These are phyloP conservation scores for Penicillium roqueforti DNA, from an alignment of 495 filamentous ascomycete species.

Conservation along the genomic window DNA sequence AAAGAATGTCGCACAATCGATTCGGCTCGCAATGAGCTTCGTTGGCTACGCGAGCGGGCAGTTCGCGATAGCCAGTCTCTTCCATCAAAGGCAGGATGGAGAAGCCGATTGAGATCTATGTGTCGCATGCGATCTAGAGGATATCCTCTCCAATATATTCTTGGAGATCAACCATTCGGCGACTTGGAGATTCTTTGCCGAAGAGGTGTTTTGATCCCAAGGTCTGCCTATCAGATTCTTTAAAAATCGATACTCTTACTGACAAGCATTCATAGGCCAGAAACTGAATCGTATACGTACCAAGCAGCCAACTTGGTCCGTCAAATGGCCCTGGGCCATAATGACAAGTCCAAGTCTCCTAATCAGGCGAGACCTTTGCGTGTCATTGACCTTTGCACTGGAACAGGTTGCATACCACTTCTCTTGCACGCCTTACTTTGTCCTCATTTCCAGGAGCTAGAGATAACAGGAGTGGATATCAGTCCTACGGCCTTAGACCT, in stretches of 20 bases:
- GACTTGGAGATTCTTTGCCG: constrained; percentile 71
- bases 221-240: constrained; percentile 45
- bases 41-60: constrained; percentile 75
- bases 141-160: constrained; percentile 80
- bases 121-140: constrained; percentile 59
- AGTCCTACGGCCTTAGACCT: constrained; percentile 53
- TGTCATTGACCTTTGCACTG: constrained; percentile 83
- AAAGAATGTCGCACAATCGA: constrained; percentile 61
- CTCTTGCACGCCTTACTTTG: constrained; percentile 58
- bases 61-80: constrained; percentile 14
- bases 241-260: not conserved
- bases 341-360: not conserved
- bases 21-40: constrained; percentile 72
- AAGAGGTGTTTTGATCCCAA: constrained; percentile 77
- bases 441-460: constrained; percentile 22
- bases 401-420: constrained; percentile 86
- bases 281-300: constrained; percentile 67
- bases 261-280: constrained; percentile 40
- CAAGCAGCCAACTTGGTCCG: constrained; percentile 50
- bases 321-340: constrained; percentile 2
- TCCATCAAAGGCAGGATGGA: constrained; percentile 23
- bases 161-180: constrained; percentile 87
- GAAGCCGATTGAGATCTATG: constrained; percentile 39
- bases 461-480: constrained; percentile 41
- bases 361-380: constrained; percentile 32